Percentiles rank a stretch among this genome's conserved stretches.
Evolutionary conservation across 2,329 filamentous ascomycete species (phyloP).

Genomic region (Diaporthe nobilis): DNA sequence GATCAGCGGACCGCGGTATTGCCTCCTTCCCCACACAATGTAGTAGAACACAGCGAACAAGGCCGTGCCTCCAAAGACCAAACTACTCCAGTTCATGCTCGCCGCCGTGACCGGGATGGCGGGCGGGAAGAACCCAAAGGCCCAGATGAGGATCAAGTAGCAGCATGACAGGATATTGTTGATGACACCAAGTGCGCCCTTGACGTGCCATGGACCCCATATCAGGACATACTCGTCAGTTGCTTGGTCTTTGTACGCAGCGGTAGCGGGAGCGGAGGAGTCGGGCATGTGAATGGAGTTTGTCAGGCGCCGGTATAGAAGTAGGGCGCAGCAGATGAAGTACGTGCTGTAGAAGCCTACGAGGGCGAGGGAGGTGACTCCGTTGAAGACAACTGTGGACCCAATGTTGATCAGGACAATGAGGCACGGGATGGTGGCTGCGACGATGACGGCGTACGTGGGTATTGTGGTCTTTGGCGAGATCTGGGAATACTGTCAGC

Average conservation of each 20-base stretch:
- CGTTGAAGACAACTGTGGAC: constrained; percentile 56
- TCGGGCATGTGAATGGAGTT: neutral
- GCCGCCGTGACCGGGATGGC: constrained; percentile 49
- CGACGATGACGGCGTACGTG: constrained; percentile 43
- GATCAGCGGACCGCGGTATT: constrained; percentile 62
- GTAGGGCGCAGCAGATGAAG: constrained; percentile 54
- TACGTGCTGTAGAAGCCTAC: constrained; percentile 61
- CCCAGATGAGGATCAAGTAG: constrained; percentile 68
- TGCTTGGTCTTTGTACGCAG: neutral
- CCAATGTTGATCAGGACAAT: constrained; percentile 48
- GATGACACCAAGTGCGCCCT: constrained; percentile 62
- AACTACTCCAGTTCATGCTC: constrained; percentile 63
- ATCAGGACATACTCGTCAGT: constrained; percentile 46
- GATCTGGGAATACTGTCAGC: constrained; percentile 37
- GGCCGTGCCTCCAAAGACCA: constrained; percentile 58
- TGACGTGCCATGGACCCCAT: constrained; percentile 70
- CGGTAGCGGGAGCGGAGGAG: neutral
- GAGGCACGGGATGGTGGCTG: constrained; percentile 43
- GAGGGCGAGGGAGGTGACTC: constrained; percentile 58
- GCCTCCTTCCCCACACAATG: constrained; percentile 55
- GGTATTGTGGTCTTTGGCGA: constrained; percentile 43
- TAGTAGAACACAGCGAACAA: constrained; percentile 64
- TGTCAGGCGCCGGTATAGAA: constrained; percentile 57
- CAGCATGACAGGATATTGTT: constrained; percentile 69
- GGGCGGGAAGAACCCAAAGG: constrained; percentile 68